Conservation (phyloP, 495 filamentous ascomycete genomes). For the Hypoxylon fragiforme region DNA sequence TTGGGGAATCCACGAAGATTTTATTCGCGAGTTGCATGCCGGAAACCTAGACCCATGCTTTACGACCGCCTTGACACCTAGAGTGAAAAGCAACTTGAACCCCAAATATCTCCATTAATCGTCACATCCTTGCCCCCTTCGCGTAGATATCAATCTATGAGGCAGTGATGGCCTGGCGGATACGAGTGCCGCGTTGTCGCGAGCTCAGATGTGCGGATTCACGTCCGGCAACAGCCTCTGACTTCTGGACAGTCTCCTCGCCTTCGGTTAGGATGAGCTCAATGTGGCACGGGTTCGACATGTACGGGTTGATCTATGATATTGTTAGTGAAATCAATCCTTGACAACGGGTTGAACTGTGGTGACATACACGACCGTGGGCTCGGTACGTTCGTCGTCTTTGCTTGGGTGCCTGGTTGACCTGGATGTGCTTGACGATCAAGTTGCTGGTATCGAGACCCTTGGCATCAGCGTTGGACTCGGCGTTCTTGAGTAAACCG, state of each 20-base stretch:
- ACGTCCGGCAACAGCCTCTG: conserved; percentile 62
- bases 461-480: conserved; percentile 98
- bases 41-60: conserved; percentile 46
- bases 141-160: conserved; percentile 55
- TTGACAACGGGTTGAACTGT: background rate
- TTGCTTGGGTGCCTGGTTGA: conserved; percentile 99
- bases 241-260: conserved; percentile 89
- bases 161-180: conserved; percentile 77
- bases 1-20: conserved; percentile 42
- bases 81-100: conserved; percentile 41
- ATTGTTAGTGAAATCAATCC: conserved; percentile 16
- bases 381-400: conserved; percentile 98
- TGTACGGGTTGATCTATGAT: conserved; percentile 94
- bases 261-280: conserved; percentile 98
- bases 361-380: conserved; percentile 91
- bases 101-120: conserved; percentile 36
- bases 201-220: conserved; percentile 70
- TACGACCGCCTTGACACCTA: conserved; percentile 44
- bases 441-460: conserved; percentile 97
- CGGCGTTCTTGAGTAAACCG: conserved; percentile 96
- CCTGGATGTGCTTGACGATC: conserved; percentile 98
- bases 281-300: conserved; percentile 99
- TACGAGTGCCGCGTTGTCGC: conserved; percentile 82
- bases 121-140: conserved; percentile 23
- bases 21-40: conserved; percentile 42